Evolutionary conservation across 768 basidiomycete genomes (phyloP).

Genomic region (Multifurca ochricompacta): DNA sequence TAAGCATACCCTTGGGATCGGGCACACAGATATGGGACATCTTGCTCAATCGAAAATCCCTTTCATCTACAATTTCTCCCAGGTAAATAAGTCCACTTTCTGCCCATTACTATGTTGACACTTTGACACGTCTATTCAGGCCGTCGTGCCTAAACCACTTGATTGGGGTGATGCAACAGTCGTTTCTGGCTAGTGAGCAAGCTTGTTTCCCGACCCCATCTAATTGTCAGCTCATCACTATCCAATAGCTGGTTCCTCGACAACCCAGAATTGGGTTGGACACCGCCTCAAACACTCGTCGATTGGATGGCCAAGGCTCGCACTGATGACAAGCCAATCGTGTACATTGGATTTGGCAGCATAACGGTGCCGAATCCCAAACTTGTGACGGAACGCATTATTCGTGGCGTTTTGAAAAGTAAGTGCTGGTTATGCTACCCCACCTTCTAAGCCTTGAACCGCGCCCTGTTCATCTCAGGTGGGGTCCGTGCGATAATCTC

Average conservation of each 20-base stretch:
- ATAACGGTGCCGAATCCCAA: constrained; percentile 58
- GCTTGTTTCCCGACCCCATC: not conserved
- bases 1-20: constrained; percentile 40
- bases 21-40: constrained; percentile 51
- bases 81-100: constrained; percentile 25
- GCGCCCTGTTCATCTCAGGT: constrained; percentile 31
- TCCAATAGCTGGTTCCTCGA: constrained; percentile 53
- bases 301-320: constrained; percentile 52
- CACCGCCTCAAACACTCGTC: constrained; percentile 41
- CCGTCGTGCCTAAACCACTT: constrained; percentile 59
- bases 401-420: constrained; percentile 58
- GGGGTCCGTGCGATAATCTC: constrained; percentile 60
- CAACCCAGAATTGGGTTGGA: constrained; percentile 52
- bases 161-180: constrained; percentile 57
- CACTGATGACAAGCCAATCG: constrained; percentile 47
- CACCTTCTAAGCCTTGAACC: not conserved
- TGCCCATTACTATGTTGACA: not conserved
- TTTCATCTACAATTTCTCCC: constrained; percentile 61
- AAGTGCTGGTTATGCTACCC: constrained; percentile 19
- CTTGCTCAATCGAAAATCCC: constrained; percentile 50
- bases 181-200: constrained; percentile 46
- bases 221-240: not conserved
- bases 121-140: constrained; percentile 23
- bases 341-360: constrained; percentile 67
- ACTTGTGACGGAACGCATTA: constrained; percentile 45